Conservation (phyloP, 2,329 filamentous ascomycete species). For the Xylariomycetidae sp. region DNA sequence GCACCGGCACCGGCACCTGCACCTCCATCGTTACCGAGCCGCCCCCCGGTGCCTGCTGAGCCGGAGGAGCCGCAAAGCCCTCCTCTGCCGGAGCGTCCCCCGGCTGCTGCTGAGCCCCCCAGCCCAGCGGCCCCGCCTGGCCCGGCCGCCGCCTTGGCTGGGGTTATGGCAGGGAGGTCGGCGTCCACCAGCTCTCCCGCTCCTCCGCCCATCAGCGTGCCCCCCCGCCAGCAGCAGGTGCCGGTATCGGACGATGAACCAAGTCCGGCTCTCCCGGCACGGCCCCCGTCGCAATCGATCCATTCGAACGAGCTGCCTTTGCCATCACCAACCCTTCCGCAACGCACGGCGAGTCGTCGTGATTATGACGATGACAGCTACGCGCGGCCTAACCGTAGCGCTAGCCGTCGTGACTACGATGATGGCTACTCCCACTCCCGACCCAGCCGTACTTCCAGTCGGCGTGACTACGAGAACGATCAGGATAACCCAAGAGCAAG, state of each 20-base stretch:
- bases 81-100: conserved; percentile 29
- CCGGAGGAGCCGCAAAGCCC: conserved; percentile 33
- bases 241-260: conserved; percentile 63
- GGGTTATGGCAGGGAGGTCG: conserved; percentile 47
- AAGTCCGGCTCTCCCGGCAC: conserved; percentile 34
- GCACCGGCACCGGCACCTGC: conserved; percentile 14
- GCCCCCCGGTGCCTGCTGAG: conserved; percentile 31
- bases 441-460: conserved; percentile 27
- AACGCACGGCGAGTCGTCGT: conserved; percentile 29
- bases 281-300: conserved; percentile 23
- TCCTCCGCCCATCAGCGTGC: conserved; percentile 44
- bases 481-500: conserved; percentile 17
- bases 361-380: too few relatives aligned
- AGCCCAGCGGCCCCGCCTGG: conserved; percentile 33
- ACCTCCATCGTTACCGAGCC: conserved; percentile 38
- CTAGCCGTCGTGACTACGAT: conserved; percentile 28
- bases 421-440: conserved; percentile 29
- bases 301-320: conserved; percentile 17
- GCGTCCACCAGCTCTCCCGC: conserved; percentile 36
- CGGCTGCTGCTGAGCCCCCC: conserved; percentile 18
- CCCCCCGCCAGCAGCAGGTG: conserved; percentile 49
- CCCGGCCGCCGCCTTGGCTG: conserved; percentile 50
- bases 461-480: conserved; percentile 7
- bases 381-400: too few relatives aligned
- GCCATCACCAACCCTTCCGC: conserved; percentile 19